These are phyloP conservation scores for Kwoniella sp. DNA, from an alignment of 768 basidiomycete species.

Conservation along the genomic window DNA sequence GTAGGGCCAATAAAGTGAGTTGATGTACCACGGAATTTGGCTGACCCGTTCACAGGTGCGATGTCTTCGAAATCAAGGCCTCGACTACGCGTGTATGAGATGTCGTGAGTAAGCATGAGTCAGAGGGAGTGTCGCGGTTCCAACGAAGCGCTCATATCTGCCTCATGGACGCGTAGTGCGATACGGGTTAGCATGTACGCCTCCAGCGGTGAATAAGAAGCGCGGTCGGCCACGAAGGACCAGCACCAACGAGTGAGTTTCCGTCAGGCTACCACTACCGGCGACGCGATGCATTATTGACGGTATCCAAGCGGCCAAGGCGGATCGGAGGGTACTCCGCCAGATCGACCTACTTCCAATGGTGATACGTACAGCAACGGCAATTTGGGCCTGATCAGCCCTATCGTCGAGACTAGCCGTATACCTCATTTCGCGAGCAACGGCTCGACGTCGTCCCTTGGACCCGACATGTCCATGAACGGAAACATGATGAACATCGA, in stretches of 20 bases:
- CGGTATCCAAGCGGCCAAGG: background rate
- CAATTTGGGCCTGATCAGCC: background rate
- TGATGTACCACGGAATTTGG: background rate
- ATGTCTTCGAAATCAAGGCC: constrained; percentile 15
- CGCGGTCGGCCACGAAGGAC: constrained; percentile 18
- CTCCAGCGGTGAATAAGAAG: constrained; percentile 17
- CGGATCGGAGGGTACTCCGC: background rate
- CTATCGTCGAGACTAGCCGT: background rate
- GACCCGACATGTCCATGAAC: background rate
- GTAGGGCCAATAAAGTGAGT: constrained; percentile 25
- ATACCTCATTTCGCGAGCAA: background rate
- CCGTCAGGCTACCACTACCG: background rate
- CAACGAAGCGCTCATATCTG: background rate
- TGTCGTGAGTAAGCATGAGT: constrained; percentile 10
- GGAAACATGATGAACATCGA: background rate
- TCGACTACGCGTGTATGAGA: constrained; percentile 22
- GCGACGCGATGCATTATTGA: too few species aligned
- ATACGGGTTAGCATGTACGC: constrained; percentile 24
- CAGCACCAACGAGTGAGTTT: constrained; percentile 4
- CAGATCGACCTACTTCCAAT: background rate
- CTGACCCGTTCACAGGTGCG: constrained; percentile 9
- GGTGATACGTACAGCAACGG: background rate
- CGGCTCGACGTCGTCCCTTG: background rate
- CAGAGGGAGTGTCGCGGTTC: background rate
- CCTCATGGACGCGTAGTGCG: constrained; percentile 4